Base-by-base conservation (phyloP, 257 asterid genomes). In the Capsicum chinense region DNA sequence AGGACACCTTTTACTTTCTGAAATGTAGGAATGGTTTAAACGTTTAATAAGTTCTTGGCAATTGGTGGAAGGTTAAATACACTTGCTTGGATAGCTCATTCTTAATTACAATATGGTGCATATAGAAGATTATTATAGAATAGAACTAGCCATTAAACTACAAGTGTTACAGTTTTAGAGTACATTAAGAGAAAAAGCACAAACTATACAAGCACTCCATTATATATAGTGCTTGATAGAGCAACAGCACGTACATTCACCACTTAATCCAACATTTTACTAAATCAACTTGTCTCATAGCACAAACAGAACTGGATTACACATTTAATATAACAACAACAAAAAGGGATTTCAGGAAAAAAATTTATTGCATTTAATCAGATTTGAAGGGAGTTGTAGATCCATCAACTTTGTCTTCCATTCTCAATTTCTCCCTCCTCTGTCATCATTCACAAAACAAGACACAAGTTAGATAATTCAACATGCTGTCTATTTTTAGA, bases 351-450 rank as follows among this genome's bases (percentile, higher is more conserved):
- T 21, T 74, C 21, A 7, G 21, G 26, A 5, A 69, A 58, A 69
- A 37, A 39, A 4, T 8, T 52, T 16, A 52, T 54, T 76, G 19
- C 62, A 76, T 76, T 76, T 76, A 76, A 52, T 76, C 81, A 52
- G 48, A 76, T 76, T 76, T 76, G 48, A 54, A 54, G 6, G n/a
- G 16, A 54, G 82, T 12, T 78, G 48, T 56, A 7, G 64, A 76
- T 76, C 81, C 64, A 76, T 26, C 6, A 26, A 52, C 48, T 4
- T 82, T 56, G 47, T 64, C 84, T 3, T 47, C 67, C 79, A 33
- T 54, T 70, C 70, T 69, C 70, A 83, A 44, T n/a, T 83, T 83
- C 85, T 70, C 67, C 56, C 81, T 70, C 21, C 68, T 71, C 85
- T 83, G 70, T 52, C 66, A 70, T 67, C 3, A 54, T 57, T 76